Percentiles rank a stretch among this genome's conserved stretches.
These are phyloP conservation scores for Xylaria sp. DNA, from an alignment of 2,329 filamentous ascomycete species.

Conservation along the genomic window DNA sequence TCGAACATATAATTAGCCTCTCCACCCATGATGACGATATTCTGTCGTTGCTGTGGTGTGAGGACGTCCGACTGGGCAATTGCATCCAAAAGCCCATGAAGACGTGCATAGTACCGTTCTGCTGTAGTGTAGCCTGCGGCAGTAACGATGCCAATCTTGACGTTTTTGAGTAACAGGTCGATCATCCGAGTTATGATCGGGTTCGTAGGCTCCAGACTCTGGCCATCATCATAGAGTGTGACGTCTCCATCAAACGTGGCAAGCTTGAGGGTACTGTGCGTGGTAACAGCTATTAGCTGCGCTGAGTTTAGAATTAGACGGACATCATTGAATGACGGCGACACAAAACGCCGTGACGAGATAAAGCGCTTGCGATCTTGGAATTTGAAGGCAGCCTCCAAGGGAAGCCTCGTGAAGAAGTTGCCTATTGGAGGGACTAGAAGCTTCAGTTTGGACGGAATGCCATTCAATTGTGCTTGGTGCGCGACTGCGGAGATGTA, in stretches of 20 bases:
- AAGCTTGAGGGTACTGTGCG: slow-evolving; percentile 77
- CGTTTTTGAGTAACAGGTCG: slow-evolving; percentile 79
- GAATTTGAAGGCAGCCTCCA: slow-evolving; percentile 90
- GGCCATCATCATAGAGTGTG: slow-evolving; percentile 91
- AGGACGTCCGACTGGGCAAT: slow-evolving; percentile 71
- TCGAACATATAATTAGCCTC: slow-evolving; percentile 96
- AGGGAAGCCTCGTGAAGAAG: slow-evolving; percentile 89
- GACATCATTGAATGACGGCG: slow-evolving; percentile 97
- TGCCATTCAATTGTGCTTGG: slow-evolving; percentile 70
- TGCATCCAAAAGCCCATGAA: slow-evolving; percentile 87
- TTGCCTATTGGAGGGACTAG: slow-evolving; percentile 91
- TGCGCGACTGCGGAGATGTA: slow-evolving; percentile 68
- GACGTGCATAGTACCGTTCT: slow-evolving; percentile 83
- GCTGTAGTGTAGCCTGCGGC: slow-evolving; percentile 94
- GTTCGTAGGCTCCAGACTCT: slow-evolving; percentile 78
- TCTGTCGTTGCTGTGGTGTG: slow-evolving; percentile 75
- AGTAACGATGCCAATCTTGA: slow-evolving; percentile 94
- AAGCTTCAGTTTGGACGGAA: slow-evolving; percentile 90
- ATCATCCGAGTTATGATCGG: slow-evolving; percentile 77
- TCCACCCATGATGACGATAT: slow-evolving; percentile 91
- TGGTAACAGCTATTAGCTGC: slow-evolving; percentile 90
- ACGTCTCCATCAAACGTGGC: slow-evolving; percentile 98
- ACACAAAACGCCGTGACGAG: slow-evolving; percentile 89
- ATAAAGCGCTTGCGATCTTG: slow-evolving; percentile 90
- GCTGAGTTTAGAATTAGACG: slow-evolving; percentile 93